A percentile compares a stretch with the other conserved stretches of the same genome.
Conservation (phyloP, 1,284 basidiomycete species). For the Grifola frondosa region DNA sequence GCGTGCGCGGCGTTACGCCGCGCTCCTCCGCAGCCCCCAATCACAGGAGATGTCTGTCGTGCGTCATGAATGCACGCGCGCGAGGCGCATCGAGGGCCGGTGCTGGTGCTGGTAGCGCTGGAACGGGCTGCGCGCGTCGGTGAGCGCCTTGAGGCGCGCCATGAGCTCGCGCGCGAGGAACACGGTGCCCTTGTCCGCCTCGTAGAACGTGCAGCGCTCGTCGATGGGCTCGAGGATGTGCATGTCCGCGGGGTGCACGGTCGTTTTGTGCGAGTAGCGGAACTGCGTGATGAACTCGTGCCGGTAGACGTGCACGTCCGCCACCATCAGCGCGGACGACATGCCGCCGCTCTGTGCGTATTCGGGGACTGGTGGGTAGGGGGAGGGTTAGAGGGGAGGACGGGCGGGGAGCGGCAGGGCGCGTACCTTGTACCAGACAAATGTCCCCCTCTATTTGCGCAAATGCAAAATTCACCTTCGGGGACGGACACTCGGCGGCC, state of each 20-base stretch:
- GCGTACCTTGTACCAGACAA: slow-evolving; percentile 39
- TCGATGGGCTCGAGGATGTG: slow-evolving; percentile 55
- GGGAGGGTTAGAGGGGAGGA: slow-evolving; percentile 2
- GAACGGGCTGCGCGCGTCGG: slow-evolving; percentile 13
- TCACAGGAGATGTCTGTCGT: too few relatives aligned
- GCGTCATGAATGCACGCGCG: slow-evolving; percentile 3
- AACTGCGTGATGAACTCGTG: slow-evolving; percentile 45
- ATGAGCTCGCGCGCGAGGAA: slow-evolving; percentile 61
- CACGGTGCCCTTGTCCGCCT: slow-evolving; percentile 62
- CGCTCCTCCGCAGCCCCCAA: too few relatives aligned
- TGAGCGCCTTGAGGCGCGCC: slow-evolving; percentile 43
- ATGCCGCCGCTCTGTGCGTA: slow-evolving; percentile 20
- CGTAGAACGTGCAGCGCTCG: slow-evolving; percentile 49
- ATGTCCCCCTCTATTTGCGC: slow-evolving; percentile 35
- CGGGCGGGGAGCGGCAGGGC: background rate
- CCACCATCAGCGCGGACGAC: slow-evolving; percentile 32
- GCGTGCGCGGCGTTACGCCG: too few relatives aligned
- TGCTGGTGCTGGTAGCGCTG: slow-evolving; percentile 3
- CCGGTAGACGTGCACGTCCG: slow-evolving; percentile 37
- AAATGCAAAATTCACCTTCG: slow-evolving; percentile 31
- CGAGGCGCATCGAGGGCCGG: slow-evolving; percentile 4
- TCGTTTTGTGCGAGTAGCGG: slow-evolving; percentile 38
- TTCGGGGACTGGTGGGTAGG: slow-evolving; percentile 6
- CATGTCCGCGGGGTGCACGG: slow-evolving; percentile 44
- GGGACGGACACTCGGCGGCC: slow-evolving; percentile 3